Evolutionary conservation across 2,329 filamentous ascomycete genomes (phyloP).

Genomic region (Claviceps fusiformis): DNA sequence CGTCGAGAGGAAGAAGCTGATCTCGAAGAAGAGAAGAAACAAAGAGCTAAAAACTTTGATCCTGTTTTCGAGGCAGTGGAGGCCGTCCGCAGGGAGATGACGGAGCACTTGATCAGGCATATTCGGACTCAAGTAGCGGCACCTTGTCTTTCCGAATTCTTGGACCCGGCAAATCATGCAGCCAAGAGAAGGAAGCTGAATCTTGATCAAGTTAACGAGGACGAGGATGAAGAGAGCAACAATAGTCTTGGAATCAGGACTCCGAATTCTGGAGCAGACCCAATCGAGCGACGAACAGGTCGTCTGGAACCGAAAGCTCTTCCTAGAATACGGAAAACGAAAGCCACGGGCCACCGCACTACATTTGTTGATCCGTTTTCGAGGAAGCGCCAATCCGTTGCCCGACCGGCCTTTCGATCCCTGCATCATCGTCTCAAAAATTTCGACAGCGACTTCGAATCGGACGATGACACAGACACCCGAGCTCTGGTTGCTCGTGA

Average conservation of each 20-base stretch:
- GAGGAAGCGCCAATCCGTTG: conserved; percentile 44
- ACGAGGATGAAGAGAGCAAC: conserved; percentile 41
- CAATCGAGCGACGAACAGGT: conserved; percentile 45
- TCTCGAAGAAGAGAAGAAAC: conserved; percentile 77
- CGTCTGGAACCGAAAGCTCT: conserved; percentile 46
- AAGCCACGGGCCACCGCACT: conserved; percentile 41
- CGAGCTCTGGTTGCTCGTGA: conserved; percentile 48
- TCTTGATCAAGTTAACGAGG: conserved; percentile 53
- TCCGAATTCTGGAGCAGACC: conserved; percentile 48
- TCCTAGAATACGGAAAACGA: conserved; percentile 61
- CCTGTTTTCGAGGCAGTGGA: conserved; percentile 77
- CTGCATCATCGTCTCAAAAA: conserved; percentile 61
- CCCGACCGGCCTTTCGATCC: conserved; percentile 54
- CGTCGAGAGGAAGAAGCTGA: conserved; percentile 68
- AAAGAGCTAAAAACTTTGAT: conserved; percentile 76
- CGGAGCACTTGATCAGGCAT: conserved; percentile 75
- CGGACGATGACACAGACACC: conserved; percentile 64
- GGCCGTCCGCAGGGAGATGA: conserved; percentile 65
- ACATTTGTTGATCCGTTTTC: conserved; percentile 57
- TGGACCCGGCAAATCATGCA: conserved; percentile 69
- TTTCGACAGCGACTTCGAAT: conserved; percentile 62
- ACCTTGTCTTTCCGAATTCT: conserved; percentile 63
- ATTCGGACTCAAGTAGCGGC: conserved; percentile 79
- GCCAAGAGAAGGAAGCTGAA: conserved; percentile 71
- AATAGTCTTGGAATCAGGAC: conserved; percentile 52